Conservation (phyloP, 148 eudicot species). For the Chenopodium berlandieri region DNA sequence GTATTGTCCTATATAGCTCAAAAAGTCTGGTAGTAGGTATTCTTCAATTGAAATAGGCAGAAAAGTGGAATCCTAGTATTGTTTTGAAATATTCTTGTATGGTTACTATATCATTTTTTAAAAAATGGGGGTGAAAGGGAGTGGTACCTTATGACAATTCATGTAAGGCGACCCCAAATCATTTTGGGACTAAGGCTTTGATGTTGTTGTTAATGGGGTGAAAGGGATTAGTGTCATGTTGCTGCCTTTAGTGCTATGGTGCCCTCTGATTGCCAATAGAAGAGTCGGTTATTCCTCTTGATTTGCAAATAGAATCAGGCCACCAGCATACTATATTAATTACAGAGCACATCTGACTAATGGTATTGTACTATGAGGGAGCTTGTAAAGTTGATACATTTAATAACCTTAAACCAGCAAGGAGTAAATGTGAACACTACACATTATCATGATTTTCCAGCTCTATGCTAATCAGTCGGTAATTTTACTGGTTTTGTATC, state of each 20-base stretch:
- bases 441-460: neutral
- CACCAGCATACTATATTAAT: neutral
- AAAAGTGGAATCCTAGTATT: neutral
- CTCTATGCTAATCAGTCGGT: neutral
- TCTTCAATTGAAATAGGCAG: neutral
- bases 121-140: neutral
- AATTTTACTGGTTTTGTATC: neutral
- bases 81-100: neutral
- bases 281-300: neutral
- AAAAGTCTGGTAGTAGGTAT: too few species aligned
- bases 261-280: too few species aligned
- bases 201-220: neutral
- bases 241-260: too few species aligned
- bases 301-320: too few species aligned
- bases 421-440: neutral
- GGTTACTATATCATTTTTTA: neutral
- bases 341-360: neutral
- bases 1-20: neutral
- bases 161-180: too few species aligned
- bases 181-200: too few species aligned
- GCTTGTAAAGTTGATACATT: neutral
- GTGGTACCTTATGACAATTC: neutral
- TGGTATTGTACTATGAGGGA: neutral
- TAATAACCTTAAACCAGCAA: neutral
- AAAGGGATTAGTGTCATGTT: neutral